Evolutionary conservation across 139 green algal species (phyloP), one percentile per base, ranked within the genome.

Genomic region (Trebouxia sp.): DNA sequence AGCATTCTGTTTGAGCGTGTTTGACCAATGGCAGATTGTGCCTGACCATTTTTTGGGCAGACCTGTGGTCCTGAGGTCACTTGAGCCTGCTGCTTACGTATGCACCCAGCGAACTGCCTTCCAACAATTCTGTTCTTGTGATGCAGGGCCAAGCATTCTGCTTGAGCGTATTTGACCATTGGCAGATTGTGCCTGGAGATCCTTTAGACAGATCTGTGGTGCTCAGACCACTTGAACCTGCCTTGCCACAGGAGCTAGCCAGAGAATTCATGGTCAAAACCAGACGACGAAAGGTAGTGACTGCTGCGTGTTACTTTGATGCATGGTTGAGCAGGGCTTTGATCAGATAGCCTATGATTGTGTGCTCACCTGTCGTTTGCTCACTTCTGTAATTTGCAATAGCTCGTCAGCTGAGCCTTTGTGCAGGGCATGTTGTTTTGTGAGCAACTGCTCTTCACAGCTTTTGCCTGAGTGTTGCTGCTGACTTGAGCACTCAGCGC

Each of bases 261-360:
- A 83, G 91, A 32, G 96, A 98, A 88, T 97, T 98, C 85, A 98
- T 98, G 95, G 95, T 99, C 14, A 98, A 99, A 89, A 98, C 96
- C 28, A 85, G 97, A 42, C 85, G 93, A 67, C 85, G 93, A 45
- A 95, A 96, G 88, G 76, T 81, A 65, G 6, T 17, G 20, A 58
- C 2, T 58, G 4, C 26, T 17, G 20, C 2, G 26, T 58, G 3
- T 22, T 22, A 6, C n/a, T n/a, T n/a, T n/a, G n/a, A n/a, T n/a
- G n/a, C n/a, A n/a, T n/a, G n/a, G n/a, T 10, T 58, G 50, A 22
- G 5, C 50, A 58, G 22, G 3, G 22, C 20, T 22, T 58, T 17
- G 26, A 1, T 22, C 2, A 28, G 50, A 58, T 22, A 58, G 50
- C 20, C 50, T 22, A 28, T 58, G 20, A 58, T n/a, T n/a, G 4